phyloP scores from a whole-genome alignment of 768 basidiomycete genomes.

The Brasilioporus rufonigricans region DNA sequence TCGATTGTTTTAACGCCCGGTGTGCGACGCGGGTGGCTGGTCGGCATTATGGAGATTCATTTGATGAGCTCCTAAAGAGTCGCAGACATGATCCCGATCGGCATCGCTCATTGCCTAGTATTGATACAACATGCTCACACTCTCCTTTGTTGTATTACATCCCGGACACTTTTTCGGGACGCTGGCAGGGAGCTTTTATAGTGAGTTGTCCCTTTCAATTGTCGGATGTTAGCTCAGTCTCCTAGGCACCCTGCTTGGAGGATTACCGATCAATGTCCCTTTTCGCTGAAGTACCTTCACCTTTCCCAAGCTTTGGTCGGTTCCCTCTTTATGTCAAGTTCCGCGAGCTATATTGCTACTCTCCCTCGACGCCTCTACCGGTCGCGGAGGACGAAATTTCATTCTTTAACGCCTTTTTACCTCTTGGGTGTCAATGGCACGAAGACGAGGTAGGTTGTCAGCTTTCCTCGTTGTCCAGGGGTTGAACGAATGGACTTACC shows the following conservation, averaged over 20 bases:
- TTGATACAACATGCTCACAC: neutral
- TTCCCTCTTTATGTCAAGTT: conserved; percentile 49
- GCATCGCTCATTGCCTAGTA: conserved; percentile 21
- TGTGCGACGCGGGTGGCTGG: conserved; percentile 41
- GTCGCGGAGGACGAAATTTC: conserved; percentile 34
- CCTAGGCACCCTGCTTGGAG: conserved; percentile 40
- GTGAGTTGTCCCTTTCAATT: conserved; percentile 29
- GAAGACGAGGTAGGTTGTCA: conserved; percentile 27
- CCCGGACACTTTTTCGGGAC: conserved; percentile 44
- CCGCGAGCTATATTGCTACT: conserved; percentile 46
- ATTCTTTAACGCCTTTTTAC: conserved; percentile 47
- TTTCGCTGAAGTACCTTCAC: conserved; percentile 32
- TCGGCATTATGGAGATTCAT: conserved; percentile 17
- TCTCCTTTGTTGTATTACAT: conserved; percentile 32
- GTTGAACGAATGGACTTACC: neutral
- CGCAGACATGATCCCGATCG: conserved; percentile 32
- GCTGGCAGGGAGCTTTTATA: conserved; percentile 49
- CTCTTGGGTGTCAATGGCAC: conserved; percentile 35
- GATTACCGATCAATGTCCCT: conserved; percentile 39
- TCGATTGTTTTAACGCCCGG: conserved; percentile 40
- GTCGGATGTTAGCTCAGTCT: conserved; percentile 1
- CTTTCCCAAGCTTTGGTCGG: conserved; percentile 37
- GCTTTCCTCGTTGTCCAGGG: neutral
- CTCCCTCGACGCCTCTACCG: conserved; percentile 34
- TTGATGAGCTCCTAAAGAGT: conserved; percentile 25